Evolutionary conservation across 2,329 filamentous ascomycete genomes (phyloP).

Genomic region (Aspergillus awamori): DNA sequence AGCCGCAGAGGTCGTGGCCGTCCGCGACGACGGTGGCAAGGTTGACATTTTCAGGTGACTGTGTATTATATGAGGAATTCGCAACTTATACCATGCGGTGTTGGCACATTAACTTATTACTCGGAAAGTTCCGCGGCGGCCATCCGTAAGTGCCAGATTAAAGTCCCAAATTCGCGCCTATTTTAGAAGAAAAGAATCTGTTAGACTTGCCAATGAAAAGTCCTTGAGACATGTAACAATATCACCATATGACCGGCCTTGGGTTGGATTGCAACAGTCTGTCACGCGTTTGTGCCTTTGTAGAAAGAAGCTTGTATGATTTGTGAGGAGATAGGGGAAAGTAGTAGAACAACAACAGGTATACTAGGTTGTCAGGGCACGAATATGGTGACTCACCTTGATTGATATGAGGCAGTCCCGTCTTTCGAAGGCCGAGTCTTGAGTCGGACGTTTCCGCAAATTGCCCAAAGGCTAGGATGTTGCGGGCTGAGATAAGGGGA

Average conservation of each 20-base stretch:
- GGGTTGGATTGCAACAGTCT: background rate
- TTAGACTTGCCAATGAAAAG: background rate
- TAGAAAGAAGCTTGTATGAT: background rate
- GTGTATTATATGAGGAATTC: background rate
- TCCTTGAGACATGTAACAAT: background rate
- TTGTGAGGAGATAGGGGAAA: background rate
- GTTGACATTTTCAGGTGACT: conserved; percentile 50
- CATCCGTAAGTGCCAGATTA: background rate
- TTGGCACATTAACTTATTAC: background rate
- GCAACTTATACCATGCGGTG: background rate
- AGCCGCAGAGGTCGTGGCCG: conserved; percentile 67
- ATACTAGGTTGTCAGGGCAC: background rate
- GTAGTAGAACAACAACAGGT: background rate
- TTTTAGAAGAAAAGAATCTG: background rate
- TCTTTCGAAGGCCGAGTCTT: background rate
- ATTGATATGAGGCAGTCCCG: background rate
- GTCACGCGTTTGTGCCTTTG: background rate
- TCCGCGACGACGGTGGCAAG: conserved; percentile 66
- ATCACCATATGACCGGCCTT: background rate
- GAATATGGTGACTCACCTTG: background rate
- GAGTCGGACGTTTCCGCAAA: background rate
- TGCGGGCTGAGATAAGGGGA: background rate
- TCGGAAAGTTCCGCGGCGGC: background rate
- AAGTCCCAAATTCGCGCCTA: background rate
- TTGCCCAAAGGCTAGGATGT: background rate